Percentiles rank a stretch among this genome's conserved stretches.
phyloP scores from a whole-genome alignment of 139 green algal genomes.

The Picochlorum sp. region DNA sequence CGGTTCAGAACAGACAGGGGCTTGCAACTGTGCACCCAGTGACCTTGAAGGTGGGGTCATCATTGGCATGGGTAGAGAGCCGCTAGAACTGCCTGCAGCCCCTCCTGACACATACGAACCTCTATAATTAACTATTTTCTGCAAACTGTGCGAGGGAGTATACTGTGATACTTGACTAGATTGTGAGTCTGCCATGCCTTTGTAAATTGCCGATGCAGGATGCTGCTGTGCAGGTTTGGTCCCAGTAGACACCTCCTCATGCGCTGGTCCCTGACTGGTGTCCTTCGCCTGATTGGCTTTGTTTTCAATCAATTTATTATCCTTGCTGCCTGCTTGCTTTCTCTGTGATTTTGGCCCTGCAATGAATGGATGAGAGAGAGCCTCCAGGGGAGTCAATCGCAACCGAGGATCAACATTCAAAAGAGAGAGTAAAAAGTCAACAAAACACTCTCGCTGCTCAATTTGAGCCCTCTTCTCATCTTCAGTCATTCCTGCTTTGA shows the following conservation, averaged over 20 bases:
- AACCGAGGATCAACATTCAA: constrained; percentile 63
- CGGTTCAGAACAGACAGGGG: not conserved
- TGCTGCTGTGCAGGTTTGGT: too few relatives aligned
- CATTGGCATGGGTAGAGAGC: constrained; percentile 5
- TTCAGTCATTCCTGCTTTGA: constrained; percentile 36
- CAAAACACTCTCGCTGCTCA: constrained; percentile 53
- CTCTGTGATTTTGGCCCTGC: constrained; percentile 60
- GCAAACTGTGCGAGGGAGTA: constrained; percentile 16
- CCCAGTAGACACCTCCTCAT: too few relatives aligned
- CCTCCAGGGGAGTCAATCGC: constrained; percentile 63
- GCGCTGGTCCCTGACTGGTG: too few relatives aligned
- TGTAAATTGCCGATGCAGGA: not conserved
- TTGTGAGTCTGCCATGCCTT: not conserved
- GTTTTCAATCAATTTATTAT: too few relatives aligned
- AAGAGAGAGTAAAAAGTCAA: constrained; percentile 67
- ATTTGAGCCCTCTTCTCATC: constrained; percentile 27
- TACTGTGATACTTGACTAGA: constrained; percentile 4
- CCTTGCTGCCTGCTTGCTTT: constrained; percentile 11
- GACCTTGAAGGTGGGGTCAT: constrained; percentile 24
- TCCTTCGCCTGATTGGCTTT: too few relatives aligned
- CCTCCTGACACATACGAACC: not conserved
- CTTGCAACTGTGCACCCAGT: constrained; percentile 13
- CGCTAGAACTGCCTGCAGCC: not conserved
- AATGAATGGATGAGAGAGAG: constrained; percentile 81
- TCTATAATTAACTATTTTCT: constrained; percentile 13